These are phyloP conservation scores for Saccharomyces hybrid DNA, from an alignment of 1,139 yeast species.

Conservation along the genomic window DNA sequence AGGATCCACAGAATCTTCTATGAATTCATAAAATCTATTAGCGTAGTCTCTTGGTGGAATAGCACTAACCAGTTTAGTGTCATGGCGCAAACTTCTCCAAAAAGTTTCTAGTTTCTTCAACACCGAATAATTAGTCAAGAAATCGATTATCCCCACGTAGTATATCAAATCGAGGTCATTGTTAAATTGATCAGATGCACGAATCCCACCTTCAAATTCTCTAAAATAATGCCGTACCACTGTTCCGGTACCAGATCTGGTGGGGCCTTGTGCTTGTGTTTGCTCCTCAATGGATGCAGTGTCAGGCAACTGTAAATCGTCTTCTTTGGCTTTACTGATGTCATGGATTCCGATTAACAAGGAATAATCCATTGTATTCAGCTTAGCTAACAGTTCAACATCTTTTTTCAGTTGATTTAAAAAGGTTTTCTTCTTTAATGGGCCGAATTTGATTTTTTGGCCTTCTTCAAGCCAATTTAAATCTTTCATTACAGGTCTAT, in stretches of 20 bases:
- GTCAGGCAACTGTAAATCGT: background rate
- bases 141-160: slow-evolving; percentile 90
- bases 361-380: slow-evolving; percentile 94
- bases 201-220: slow-evolving; percentile 79
- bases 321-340: slow-evolving; percentile 35
- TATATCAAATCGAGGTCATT: slow-evolving; percentile 65
- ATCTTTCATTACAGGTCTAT: slow-evolving; percentile 59
- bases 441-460: slow-evolving; percentile 63
- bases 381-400: slow-evolving; percentile 58
- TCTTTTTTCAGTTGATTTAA: slow-evolving; percentile 67
- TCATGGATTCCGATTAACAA: slow-evolving; percentile 83
- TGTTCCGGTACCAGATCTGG: background rate
- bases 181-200: slow-evolving; percentile 61
- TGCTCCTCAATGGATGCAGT: slow-evolving; percentile 3
- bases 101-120: slow-evolving; percentile 78
- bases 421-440: slow-evolving; percentile 51
- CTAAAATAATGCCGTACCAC: slow-evolving; percentile 48
- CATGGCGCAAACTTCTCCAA: slow-evolving; percentile 68
- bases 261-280: background rate
- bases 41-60: slow-evolving; percentile 89
- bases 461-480: slow-evolving; percentile 73
- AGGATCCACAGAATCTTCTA: slow-evolving; percentile 33
- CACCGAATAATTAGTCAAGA: slow-evolving; percentile 76
- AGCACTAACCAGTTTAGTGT: slow-evolving; percentile 70
- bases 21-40: slow-evolving; percentile 68